Evolutionary conservation across 192 early-diverging fungal species (phyloP), one percentile per base, ranked within the genome.

Genomic region (Diversispora eburnea): DNA sequence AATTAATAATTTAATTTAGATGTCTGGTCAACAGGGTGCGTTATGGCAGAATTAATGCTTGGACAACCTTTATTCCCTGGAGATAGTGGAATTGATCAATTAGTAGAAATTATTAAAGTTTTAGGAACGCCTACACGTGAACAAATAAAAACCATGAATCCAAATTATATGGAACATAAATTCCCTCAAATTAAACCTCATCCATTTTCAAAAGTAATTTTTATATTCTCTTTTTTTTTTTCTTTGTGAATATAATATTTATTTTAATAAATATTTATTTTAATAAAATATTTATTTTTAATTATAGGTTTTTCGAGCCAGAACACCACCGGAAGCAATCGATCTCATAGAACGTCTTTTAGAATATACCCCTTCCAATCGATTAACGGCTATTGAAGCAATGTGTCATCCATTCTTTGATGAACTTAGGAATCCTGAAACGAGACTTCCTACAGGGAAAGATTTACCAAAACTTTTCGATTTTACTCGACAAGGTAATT

Each of bases 21-120:
- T 77, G 87, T 96, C 55, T 98, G 96, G 96, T 98, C 96, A 9
- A 89, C 92, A 6, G 96, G 94, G 25, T 98, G 96, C 77, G 96
- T 98, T 42, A 94, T 97, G 93, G 94, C 93, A 8, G 96, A 98
- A 84, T 84, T 98, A 67, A 92, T 97, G 85, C 86, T 94, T 54
- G 93, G 93, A 51, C 91, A 92, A 76, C 96, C 96, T 10, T 79
- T 98, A 63, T 98, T 98, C 86, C 92, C 94, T 19, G 96, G 96
- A 42, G 96, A 97, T 83, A 94, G 93, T 67, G 94, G 95, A 58
- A 95, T 99, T 48, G 97, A 99, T 77, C 97, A 99, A 77, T 84
- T 99, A 39, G 97, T 99, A 39, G 96, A 99, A 81, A 99, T 99
- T 76, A 99, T 99, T 85, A 99, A 99, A 84, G 92, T 98, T 15